phyloP scores from a whole-genome alignment of 2,329 filamentous ascomycete genomes.

The Talaromyces sp. region DNA sequence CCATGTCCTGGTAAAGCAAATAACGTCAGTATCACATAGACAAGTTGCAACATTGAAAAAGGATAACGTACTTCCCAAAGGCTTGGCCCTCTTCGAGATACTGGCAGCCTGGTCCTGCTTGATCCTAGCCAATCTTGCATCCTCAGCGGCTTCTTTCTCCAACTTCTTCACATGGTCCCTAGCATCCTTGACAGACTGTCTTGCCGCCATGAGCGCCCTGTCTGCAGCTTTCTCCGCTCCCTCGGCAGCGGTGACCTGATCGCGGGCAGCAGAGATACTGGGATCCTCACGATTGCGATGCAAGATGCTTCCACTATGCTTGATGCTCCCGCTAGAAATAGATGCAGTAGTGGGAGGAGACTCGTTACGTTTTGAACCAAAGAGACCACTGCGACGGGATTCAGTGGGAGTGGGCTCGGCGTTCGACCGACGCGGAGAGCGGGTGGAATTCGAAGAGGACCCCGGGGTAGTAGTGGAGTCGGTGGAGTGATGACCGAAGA shows the following conservation, averaged over 20 bases:
- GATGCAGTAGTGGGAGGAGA: not conserved
- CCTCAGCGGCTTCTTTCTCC: conserved; percentile 62
- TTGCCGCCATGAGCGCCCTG: conserved; percentile 56
- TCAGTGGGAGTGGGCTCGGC: not conserved
- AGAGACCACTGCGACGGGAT: conserved; percentile 4
- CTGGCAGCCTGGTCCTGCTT: conserved; percentile 63
- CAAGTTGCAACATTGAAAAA: not conserved
- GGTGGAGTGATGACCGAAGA: conserved; percentile 5
- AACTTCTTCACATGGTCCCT: conserved; percentile 59
- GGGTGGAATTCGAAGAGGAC: not conserved
- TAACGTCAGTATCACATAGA: not conserved
- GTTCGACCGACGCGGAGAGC: not conserved
- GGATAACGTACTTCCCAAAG: conserved; percentile 55
- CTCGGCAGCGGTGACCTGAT: conserved; percentile 61
- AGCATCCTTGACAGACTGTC: conserved; percentile 57
- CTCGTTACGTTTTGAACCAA: not conserved
- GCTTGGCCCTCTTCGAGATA: conserved; percentile 64
- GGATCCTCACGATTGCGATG: conserved; percentile 51
- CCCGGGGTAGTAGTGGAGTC: not conserved
- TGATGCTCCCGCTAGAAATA: not conserved
- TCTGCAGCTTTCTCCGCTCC: conserved; percentile 62
- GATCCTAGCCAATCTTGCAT: conserved; percentile 61
- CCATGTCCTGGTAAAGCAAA: not conserved
- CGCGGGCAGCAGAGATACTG: conserved; percentile 56
- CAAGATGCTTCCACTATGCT: not conserved